Base-by-base conservation (phyloP, 2,329 filamentous ascomycete species). In the Beauveria pseudobassiana region DNA sequence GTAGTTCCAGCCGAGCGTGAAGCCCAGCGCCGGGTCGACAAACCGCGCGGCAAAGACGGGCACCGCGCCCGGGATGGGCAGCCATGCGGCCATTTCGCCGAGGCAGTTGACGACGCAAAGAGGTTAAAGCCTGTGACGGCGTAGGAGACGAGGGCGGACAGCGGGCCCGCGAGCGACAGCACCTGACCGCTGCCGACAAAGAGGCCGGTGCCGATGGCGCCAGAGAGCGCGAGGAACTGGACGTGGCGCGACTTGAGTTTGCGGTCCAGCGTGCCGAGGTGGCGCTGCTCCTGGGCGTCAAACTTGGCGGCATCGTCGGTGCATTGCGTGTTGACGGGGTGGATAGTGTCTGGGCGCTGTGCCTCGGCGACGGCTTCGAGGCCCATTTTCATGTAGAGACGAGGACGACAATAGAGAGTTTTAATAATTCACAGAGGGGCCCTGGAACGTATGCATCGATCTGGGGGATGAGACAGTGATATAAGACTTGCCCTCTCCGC, bases 51-150 rank as follows among this genome's bases (percentile, higher is more conserved):
- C 78, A 55, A 81, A 82, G 26, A 80, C 71, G 5, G 79, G 76
- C 8, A 82, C 77, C 5, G 79, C 79, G n/a, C 81, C 80, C 30
- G 82, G 76, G 64, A 86, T 72, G 3, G 85, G 82, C 57, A 88
- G 78, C 76, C 84, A 87, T 38, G 85, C 80, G 24, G 84, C 82
- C 75, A 87, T 82, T 71, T 85, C 82, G 22, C 78, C 79, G 60
- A 87, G 80, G 67, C 73, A 72, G 64, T 74, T 73, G 62, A 80
- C 78, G 34, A 81, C 78, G 56, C 76, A 78, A 67, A 80, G n/a
- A 81, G 71, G 53, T 79, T 77, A 64, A 78, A 74, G 1, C 78
- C 78, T 3, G 76, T 79, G 61, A 77, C 69, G 26, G 74, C 64
- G 62, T 78, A 78, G 8, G 73, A 75, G 5, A 78, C 68, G 56